phyloP scores from a whole-genome alignment of 2,329 filamentous ascomycete species.

The Beauveria asiatica region DNA sequence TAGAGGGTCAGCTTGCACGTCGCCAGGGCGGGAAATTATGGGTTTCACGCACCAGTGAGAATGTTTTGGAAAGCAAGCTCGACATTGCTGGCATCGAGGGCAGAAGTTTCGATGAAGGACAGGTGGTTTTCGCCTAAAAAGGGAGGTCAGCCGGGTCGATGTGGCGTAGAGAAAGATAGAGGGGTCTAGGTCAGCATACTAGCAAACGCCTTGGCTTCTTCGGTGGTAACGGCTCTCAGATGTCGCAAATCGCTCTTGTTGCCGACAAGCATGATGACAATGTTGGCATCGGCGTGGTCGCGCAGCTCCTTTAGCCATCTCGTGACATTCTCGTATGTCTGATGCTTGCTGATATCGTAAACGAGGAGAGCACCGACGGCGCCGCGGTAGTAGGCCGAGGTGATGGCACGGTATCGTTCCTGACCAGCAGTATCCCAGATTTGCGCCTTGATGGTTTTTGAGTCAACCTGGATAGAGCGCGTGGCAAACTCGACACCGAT shows the following conservation, averaged over 20 bases:
- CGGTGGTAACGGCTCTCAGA: constrained; percentile 89
- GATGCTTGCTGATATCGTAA: constrained; percentile 99
- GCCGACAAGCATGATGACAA: constrained; percentile 98
- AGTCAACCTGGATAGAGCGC: constrained; percentile 95
- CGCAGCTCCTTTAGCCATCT: constrained; percentile 98
- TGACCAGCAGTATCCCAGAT: constrained; percentile 99
- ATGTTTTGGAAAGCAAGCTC: constrained; percentile 99
- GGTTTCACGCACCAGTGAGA: constrained; percentile 66
- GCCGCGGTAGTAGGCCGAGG: constrained; percentile 96
- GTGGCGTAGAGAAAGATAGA: neutral
- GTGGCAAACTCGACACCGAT: constrained; percentile 99
- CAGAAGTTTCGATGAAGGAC: constrained; percentile 98
- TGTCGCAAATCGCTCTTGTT: constrained; percentile 99
- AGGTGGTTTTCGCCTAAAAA: constrained; percentile 84
- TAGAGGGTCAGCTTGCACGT: constrained; percentile 11
- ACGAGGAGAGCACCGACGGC: constrained; percentile 95
- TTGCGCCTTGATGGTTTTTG: constrained; percentile 99
- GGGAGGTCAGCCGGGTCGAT: constrained; percentile 9
- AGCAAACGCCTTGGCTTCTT: constrained; percentile 96
- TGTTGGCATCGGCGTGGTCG: constrained; percentile 96
- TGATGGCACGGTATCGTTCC: constrained; percentile 98
- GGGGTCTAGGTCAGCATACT: constrained; percentile 46
- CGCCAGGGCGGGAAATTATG: neutral
- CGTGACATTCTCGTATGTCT: constrained; percentile 98
- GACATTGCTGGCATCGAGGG: constrained; percentile 96